Percentiles rank a stretch among this genome's conserved stretches.
Conservation (phyloP, 2,329 filamentous ascomycete genomes). For the Monosporascus sp. region DNA sequence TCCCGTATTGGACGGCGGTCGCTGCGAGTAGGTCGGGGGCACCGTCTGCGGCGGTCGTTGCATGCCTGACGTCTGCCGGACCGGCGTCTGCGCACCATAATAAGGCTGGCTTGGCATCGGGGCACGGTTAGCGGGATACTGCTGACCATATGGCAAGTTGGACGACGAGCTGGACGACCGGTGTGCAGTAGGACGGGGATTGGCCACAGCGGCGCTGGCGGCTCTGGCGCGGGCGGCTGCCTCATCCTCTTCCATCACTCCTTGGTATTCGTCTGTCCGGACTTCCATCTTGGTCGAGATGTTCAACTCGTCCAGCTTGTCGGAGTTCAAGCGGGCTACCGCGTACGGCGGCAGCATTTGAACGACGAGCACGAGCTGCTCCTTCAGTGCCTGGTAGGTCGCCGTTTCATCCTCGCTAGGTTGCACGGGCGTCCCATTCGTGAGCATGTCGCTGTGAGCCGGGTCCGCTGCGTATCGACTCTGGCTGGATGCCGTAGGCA, state of each 20-base stretch:
- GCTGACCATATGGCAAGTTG: slow-evolving; percentile 39
- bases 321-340: slow-evolving; percentile 79
- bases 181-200: slow-evolving; percentile 32
- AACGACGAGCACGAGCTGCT: slow-evolving; percentile 69
- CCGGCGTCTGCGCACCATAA: slow-evolving; percentile 38
- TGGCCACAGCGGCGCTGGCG: slow-evolving; percentile 32
- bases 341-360: slow-evolving; percentile 75
- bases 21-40: slow-evolving; percentile 30
- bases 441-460: slow-evolving; percentile 61
- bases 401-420: slow-evolving; percentile 58
- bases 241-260: slow-evolving; percentile 81
- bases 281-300: slow-evolving; percentile 76
- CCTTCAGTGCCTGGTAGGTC: slow-evolving; percentile 69
- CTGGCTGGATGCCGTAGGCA: slow-evolving; percentile 54
- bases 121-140: slow-evolving; percentile 43
- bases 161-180: slow-evolving; percentile 34
- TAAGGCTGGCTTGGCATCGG: slow-evolving; percentile 38
- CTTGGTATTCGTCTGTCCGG: slow-evolving; percentile 66
- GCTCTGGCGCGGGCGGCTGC: slow-evolving; percentile 49
- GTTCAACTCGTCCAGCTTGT: slow-evolving; percentile 76
- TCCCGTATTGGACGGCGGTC: slow-evolving; percentile 35
- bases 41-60: slow-evolving; percentile 35
- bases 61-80: slow-evolving; percentile 29
- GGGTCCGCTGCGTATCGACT: slow-evolving; percentile 57
- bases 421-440: slow-evolving; percentile 59